Percentiles rank a stretch among this genome's conserved stretches.
phyloP scores from a whole-genome alignment of 2,329 filamentous ascomycete genomes.

The Fusarium sp. region DNA sequence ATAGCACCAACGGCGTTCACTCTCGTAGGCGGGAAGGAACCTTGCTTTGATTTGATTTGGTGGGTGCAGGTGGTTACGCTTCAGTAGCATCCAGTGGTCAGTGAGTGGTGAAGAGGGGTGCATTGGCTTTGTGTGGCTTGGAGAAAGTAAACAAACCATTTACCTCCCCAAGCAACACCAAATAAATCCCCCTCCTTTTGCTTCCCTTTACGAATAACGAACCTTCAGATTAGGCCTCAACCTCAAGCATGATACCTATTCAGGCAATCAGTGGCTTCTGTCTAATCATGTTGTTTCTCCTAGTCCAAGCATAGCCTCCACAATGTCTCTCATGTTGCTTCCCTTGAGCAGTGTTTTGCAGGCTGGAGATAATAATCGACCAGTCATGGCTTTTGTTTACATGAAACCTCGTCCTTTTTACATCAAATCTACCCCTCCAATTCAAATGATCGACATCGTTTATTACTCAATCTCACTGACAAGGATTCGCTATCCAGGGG shows the following conservation, averaged over 20 bases:
- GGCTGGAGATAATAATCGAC: not conserved
- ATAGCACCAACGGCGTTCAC: constrained; percentile 20
- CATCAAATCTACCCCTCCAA: constrained; percentile 13
- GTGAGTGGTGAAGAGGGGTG: constrained; percentile 7
- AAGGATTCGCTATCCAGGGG: constrained; percentile 17
- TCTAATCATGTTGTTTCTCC: constrained; percentile 4
- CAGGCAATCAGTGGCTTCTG: not conserved
- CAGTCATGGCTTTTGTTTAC: constrained; percentile 7
- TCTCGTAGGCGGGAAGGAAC: constrained; percentile 6
- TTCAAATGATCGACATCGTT: constrained; percentile 25
- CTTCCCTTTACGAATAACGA: not conserved
- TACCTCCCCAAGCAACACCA: constrained; percentile 17
- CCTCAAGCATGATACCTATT: constrained; percentile 5
- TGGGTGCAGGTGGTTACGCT: not conserved
- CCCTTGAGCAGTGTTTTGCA: not conserved
- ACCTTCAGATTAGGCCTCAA: not conserved
- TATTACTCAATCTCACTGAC: constrained; percentile 15
- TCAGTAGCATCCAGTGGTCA: constrained; percentile 1
- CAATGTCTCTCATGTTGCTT: constrained; percentile 16
- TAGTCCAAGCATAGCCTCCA: constrained; percentile 14
- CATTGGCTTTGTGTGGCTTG: constrained; percentile 2
- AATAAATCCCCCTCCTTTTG: not conserved
- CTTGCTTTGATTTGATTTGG: constrained; percentile 3
- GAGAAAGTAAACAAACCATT: constrained; percentile 40
- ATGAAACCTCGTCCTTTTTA: not conserved